Evolutionary conservation across 805 yeast species (phyloP), one percentile per base, ranked within the genome.

Genomic region (Nakazawaea siamensis): DNA sequence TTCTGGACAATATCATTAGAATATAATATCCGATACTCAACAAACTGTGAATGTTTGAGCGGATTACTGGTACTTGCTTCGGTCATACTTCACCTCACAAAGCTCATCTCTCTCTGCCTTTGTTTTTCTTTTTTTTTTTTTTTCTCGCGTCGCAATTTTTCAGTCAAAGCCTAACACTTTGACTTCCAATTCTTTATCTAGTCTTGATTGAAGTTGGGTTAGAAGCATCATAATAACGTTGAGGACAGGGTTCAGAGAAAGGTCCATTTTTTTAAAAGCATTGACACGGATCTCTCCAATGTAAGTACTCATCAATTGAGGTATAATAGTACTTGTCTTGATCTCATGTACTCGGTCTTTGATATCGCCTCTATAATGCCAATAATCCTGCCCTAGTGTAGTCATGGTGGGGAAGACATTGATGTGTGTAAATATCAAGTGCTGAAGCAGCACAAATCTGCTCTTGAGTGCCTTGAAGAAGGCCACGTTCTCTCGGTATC

Each of bases 21-120:
- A 47, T 61, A 73, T 12, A 72, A 56, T 3, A 72, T 52, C n/a
- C 51, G 42, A 45, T 57, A 73, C 44, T 70, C 73, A 32, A 65
- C 60, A 32, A 68, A 68, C 23, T 59, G 52, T 3, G 76, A 67
- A 34, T 49, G 54, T 33, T 45, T 44, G 18, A 54, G 43, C 24
- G 44, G 43, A 29, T 37, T 37, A 8, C 23, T 20, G 23, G 10
- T 10, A 20, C 10, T 10, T 8, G 7, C 23, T 8, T 10, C 23
- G 10, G 7, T 10, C 10, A 20, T 10, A 20, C 7, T 7, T 10
- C 10, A 7, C 10, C 23, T 20, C 23, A 20, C 7, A 8, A 20
- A 8, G 10, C 23, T 20, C 23, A 7, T 20, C 23, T 20, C 10
- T 8, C 23, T 20, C 23, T 20, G 7, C 23, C 7, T 20, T 10